Evolutionary conservation across 2,329 filamentous ascomycete species (phyloP).

Genomic region (Alternaria triticimaculans): DNA sequence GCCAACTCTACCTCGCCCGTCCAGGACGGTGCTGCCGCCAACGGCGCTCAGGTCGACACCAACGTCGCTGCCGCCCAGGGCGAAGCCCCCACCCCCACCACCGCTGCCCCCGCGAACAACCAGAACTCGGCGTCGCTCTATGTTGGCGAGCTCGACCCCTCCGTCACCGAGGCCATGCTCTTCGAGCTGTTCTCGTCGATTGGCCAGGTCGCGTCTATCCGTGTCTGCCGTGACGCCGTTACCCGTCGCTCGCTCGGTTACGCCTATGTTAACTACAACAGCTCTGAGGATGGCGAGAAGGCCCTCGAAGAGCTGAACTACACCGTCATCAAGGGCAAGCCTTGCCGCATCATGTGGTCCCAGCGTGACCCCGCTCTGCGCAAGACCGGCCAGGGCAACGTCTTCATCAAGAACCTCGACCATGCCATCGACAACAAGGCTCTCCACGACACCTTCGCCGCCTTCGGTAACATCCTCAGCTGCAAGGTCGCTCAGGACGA

Average conservation of each 20-base stretch:
- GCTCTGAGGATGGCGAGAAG: slow-evolving; percentile 93
- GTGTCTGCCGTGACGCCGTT: slow-evolving; percentile 98
- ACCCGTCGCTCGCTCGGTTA: slow-evolving; percentile 98
- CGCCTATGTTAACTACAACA: slow-evolving; percentile 99
- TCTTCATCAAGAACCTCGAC: slow-evolving; percentile 99
- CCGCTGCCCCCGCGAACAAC: slow-evolving; percentile 72
- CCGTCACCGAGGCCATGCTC: slow-evolving; percentile 99
- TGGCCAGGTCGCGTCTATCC: slow-evolving; percentile 97
- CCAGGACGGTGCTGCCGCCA: slow-evolving; percentile 76
- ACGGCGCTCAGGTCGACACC: slow-evolving; percentile 72
- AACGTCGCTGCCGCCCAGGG: slow-evolving; percentile 69
- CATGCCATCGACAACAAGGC: slow-evolving; percentile 99
- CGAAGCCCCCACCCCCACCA: slow-evolving; percentile 73
- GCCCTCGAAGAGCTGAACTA: slow-evolving; percentile 99
- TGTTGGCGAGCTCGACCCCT: slow-evolving; percentile 96
- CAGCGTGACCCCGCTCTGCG: slow-evolving; percentile 98
- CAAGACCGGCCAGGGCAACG: slow-evolving; percentile 99
- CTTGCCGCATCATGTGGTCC: slow-evolving; percentile 99
- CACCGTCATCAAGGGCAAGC: slow-evolving; percentile 97
- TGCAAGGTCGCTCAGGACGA: slow-evolving; percentile 99
- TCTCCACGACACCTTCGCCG: slow-evolving; percentile 96
- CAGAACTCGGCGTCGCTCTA: slow-evolving; percentile 98
- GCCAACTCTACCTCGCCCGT: slow-evolving; percentile 59
- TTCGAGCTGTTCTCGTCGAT: slow-evolving; percentile 99
- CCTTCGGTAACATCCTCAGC: slow-evolving; percentile 98